Evolutionary conservation across 2,329 filamentous ascomycete genomes (phyloP), one percentile per base, ranked within the genome.

Genomic region (Stachybotrys chlorohalonatus): DNA sequence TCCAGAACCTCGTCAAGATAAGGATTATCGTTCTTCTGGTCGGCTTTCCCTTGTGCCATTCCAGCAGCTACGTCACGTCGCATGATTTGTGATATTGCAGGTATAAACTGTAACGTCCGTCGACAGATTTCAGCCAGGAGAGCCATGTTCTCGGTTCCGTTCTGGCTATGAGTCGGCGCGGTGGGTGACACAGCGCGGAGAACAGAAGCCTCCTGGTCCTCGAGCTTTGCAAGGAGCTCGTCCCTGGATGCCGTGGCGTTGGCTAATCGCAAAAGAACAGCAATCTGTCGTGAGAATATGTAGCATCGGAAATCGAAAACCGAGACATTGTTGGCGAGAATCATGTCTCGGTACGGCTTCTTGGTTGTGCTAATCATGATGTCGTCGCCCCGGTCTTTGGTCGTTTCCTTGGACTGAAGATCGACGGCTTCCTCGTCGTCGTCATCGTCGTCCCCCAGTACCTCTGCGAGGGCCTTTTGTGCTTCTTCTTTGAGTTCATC

Each of bases 231-330:
- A 1, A 86, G 66, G 0, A 86, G 72, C 62, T 87, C 83, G 60
- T 85, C 83, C 45, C 80, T 70, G 0, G 82, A 82, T 2, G 81
- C 84, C 69, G 73, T 81, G 0, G 82, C 82, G 64, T 93, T 94
- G n/a, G 89, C 91, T 1, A 95, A 79, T 5, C 92, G 83, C 11
- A 96, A 77, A 1, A 97, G 77, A 1, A 99, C 73, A 3, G 87
- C 82, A 58, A 96, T 83, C 64, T 99, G 93, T 30, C 94, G 83
- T 3, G 90, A 85, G 68, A 97, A 99, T 11, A 99, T 85, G 68
- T 99, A 99, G 62, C 88, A 90, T 52, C 90, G 81, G 68, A 99
- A 97, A 69, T 99, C 94, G 66, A 97, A 96, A 3, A 96, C 79
- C 0, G 94, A 99, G 42, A 99, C 95, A 60, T 96, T 89, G 73